A percentile compares a stretch with the other conserved stretches of the same genome.
phyloP scores from a whole-genome alignment of 2,329 filamentous ascomycete genomes.

The Hypoxylon rubiginosum region DNA sequence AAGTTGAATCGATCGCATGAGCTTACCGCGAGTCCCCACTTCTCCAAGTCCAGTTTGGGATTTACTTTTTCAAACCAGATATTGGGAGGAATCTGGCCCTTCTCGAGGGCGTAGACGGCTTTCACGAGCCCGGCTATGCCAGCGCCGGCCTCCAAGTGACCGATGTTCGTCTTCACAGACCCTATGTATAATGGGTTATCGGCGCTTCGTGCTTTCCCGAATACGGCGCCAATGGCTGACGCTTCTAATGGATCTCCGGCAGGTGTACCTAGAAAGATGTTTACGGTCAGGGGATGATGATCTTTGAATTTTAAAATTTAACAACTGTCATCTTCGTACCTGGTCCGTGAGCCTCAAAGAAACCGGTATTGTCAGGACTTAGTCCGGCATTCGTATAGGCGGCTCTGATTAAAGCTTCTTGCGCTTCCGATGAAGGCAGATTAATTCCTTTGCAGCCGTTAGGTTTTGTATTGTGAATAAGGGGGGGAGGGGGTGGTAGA shows the following conservation, averaged over 20 bases:
- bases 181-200: constrained; percentile 45
- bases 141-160: constrained; percentile 47
- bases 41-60: constrained; percentile 48
- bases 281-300: neutral
- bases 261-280: constrained; percentile 50
- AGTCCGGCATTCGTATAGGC: constrained; percentile 52
- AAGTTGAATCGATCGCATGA: neutral
- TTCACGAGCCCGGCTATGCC: constrained; percentile 51
- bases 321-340: constrained; percentile 24
- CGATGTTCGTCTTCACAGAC: constrained; percentile 50
- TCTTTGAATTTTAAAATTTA: constrained; percentile 32
- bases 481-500: neutral
- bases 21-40: constrained; percentile 47
- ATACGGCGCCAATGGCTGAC: constrained; percentile 52
- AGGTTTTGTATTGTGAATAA: neutral
- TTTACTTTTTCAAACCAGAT: constrained; percentile 49
- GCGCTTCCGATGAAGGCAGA: constrained; percentile 50
- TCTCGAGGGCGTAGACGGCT: constrained; percentile 46
- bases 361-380: constrained; percentile 49
- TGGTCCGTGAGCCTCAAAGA: constrained; percentile 57
- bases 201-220: constrained; percentile 43
- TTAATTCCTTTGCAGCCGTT: constrained; percentile 50
- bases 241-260: constrained; percentile 60
- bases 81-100: constrained; percentile 48
- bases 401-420: constrained; percentile 55